Evolutionary conservation across 2,329 filamentous ascomycete genomes (phyloP).

Genomic region (Rutstroemia sydowiana): DNA sequence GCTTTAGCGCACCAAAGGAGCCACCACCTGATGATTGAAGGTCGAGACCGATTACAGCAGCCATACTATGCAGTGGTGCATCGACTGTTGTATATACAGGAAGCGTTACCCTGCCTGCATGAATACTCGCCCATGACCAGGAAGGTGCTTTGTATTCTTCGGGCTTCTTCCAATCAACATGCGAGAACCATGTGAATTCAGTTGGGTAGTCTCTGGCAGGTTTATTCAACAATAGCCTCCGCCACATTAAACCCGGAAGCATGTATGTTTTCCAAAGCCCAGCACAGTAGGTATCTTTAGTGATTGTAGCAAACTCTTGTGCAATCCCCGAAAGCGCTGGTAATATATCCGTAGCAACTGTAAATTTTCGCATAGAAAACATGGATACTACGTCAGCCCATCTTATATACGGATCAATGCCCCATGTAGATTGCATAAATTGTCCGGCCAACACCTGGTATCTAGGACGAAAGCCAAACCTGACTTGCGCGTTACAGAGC

Average conservation of each 20-base stretch:
- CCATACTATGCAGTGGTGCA: conserved; percentile 4
- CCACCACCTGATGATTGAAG: background rate
- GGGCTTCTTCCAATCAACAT: conserved; percentile 8
- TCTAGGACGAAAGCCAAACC: conserved; percentile 2
- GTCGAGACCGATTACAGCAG: conserved; percentile 6
- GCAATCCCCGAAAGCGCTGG: conserved; percentile 11
- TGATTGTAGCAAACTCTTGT: conserved; percentile 9
- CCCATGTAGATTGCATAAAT: conserved; percentile 4
- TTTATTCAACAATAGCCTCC: background rate
- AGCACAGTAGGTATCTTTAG: conserved; percentile 10
- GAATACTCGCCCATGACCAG: conserved; percentile 14
- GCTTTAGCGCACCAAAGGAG: conserved; percentile 3
- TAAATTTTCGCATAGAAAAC: conserved; percentile 8
- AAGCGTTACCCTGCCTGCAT: conserved; percentile 8
- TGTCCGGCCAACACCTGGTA: background rate
- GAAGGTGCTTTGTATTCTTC: conserved; percentile 11
- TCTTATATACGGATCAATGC: conserved; percentile 10
- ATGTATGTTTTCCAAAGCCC: conserved; percentile 12
- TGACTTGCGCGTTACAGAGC: background rate
- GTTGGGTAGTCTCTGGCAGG: background rate
- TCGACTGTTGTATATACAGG: background rate
- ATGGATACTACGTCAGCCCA: conserved; percentile 11
- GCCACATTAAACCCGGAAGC: conserved; percentile 7
- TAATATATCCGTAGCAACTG: conserved; percentile 7
- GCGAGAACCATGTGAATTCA: background rate